phyloP scores from a whole-genome alignment of 139 green algal genomes.

The Diplosphaera chodatii region DNA sequence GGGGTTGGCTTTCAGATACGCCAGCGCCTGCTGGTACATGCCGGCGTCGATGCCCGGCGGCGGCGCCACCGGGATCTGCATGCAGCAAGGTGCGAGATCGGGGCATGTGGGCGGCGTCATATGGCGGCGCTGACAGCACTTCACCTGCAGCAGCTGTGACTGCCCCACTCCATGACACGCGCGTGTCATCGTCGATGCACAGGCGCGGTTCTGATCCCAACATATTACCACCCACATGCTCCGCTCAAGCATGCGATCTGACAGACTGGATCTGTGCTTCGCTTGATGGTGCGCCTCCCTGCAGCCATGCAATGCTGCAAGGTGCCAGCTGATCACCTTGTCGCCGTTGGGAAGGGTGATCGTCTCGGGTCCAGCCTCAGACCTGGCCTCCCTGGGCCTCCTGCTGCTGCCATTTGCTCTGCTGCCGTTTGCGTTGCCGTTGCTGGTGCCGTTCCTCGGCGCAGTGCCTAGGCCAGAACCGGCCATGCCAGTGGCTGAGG shows the following conservation, averaged over 20 bases:
- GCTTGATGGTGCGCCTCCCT: too few species aligned
- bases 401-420: background rate
- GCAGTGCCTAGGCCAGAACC: background rate
- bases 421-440: background rate
- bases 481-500: background rate
- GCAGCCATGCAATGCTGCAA: too few species aligned
- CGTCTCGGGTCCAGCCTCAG: background rate
- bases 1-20: constrained; percentile 57
- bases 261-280: too few species aligned
- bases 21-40: constrained; percentile 27
- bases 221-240: too few species aligned
- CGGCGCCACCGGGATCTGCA: constrained; percentile 29
- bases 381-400: background rate
- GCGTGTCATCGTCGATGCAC: constrained; percentile 22
- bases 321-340: too few species aligned
- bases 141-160: too few species aligned
- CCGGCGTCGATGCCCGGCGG: constrained; percentile 28
- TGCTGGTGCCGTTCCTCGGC: background rate
- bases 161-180: too few species aligned
- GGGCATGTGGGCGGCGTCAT: too few species aligned
- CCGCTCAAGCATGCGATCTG: too few species aligned
- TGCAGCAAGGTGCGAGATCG: too few species aligned
- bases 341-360: constrained; percentile 1
- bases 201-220: too few species aligned
- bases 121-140: too few species aligned